Conservation (phyloP, 805 yeast species). For the Candida dajiaensis region DNA sequence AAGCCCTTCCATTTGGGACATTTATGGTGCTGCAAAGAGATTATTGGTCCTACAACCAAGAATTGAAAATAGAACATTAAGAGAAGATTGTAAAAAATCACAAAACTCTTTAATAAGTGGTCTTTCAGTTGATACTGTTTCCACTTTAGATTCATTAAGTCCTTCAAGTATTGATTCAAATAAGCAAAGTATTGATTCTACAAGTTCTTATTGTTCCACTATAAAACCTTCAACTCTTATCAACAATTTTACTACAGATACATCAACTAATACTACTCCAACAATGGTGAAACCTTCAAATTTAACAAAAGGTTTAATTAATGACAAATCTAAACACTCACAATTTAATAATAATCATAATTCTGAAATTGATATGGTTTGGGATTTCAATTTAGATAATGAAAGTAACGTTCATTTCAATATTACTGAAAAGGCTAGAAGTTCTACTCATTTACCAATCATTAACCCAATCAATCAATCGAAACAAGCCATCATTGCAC, state of each 20-base stretch:
- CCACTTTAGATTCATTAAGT: slow-evolving; percentile 14
- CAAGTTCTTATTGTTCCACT: slow-evolving; percentile 8
- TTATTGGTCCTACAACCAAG: slow-evolving; percentile 25
- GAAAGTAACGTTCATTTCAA: slow-evolving; percentile 9
- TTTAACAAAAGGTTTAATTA: slow-evolving; percentile 15
- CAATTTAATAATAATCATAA: slow-evolving; percentile 19
- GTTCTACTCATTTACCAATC: slow-evolving; percentile 5
- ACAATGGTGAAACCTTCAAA: slow-evolving; percentile 14
- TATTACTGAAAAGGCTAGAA: slow-evolving; percentile 12
- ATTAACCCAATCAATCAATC: background rate
- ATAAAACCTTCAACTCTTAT: background rate
- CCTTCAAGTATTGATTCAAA: slow-evolving; percentile 20
- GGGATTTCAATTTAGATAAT: slow-evolving; percentile 32
- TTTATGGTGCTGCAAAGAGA: slow-evolving; percentile 27
- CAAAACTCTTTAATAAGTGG: slow-evolving; percentile 7
- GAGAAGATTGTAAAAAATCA: slow-evolving; percentile 22
- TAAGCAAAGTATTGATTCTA: slow-evolving; percentile 19
- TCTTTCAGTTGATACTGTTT: slow-evolving; percentile 3
- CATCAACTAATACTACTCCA: slow-evolving; percentile 5
- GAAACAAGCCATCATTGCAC: background rate
- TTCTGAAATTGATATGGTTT: slow-evolving; percentile 34
- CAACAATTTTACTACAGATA: background rate
- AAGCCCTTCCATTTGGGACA: slow-evolving; percentile 27
- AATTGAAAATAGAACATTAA: slow-evolving; percentile 25
- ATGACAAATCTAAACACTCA: slow-evolving; percentile 1